These are phyloP conservation scores for Hyphopichia burtonii DNA, from an alignment of 1,139 yeast genomes.

Conservation along the genomic window DNA sequence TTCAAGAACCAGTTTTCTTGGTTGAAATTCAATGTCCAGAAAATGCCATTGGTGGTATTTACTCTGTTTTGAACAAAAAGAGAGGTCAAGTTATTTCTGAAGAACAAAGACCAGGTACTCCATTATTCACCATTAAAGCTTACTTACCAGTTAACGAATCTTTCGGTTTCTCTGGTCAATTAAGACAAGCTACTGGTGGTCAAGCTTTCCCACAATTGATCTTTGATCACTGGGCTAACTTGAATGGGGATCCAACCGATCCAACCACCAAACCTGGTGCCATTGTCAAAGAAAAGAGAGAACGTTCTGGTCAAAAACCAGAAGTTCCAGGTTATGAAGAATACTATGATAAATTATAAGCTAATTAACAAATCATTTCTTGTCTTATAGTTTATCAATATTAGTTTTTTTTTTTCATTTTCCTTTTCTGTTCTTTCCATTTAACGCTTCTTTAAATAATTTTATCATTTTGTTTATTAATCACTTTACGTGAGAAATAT, in stretches of 20 bases:
- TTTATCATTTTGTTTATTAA: conserved; percentile 1
- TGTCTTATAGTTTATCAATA: not conserved
- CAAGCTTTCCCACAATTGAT: conserved; percentile 99
- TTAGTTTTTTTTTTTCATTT: not conserved
- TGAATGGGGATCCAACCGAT: conserved; percentile 92
- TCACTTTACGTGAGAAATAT: conserved; percentile 5
- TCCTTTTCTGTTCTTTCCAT: not conserved
- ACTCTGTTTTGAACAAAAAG: conserved; percentile 99
- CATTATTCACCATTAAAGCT: conserved; percentile 98
- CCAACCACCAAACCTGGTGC: conserved; percentile 92
- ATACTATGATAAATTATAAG: conserved; percentile 98
- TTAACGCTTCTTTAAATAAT: not conserved
- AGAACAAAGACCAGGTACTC: conserved; percentile 99
- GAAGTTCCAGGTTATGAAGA: conserved; percentile 99
- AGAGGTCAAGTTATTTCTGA: conserved; percentile 99
- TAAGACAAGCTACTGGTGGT: conserved; percentile 99
- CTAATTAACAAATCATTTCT: conserved; percentile 7
- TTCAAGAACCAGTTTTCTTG: conserved; percentile 99
- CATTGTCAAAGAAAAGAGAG: conserved; percentile 87
- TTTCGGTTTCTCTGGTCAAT: conserved; percentile 99
- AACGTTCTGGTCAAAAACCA: conserved; percentile 97
- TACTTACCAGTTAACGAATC: conserved; percentile 99
- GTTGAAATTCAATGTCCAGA: conserved; percentile 99
- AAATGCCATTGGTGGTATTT: conserved; percentile 99
- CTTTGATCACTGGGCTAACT: conserved; percentile 96